A percentile compares a stretch with the other conserved stretches of the same genome.
phyloP scores from a whole-genome alignment of 495 filamentous ascomycete genomes.

The Aspergillus affinis region DNA sequence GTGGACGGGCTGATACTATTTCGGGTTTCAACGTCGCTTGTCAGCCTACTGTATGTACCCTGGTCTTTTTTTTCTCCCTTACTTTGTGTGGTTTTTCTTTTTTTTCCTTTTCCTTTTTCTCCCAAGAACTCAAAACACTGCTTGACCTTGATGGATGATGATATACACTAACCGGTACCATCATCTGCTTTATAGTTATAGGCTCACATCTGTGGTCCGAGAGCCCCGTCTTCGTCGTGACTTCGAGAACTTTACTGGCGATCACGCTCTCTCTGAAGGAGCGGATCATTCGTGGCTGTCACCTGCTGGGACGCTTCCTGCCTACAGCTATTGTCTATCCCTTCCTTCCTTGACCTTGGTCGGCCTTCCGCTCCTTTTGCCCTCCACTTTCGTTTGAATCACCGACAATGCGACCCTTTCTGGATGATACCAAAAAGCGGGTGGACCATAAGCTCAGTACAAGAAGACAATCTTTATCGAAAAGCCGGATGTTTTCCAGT shows the following conservation, averaged over 20 bases:
- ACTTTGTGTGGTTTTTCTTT: neutral
- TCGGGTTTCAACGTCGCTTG: slow-evolving; percentile 14
- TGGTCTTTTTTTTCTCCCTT: slow-evolving; percentile 12
- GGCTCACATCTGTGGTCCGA: too few species aligned
- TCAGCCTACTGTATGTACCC: slow-evolving; percentile 15
- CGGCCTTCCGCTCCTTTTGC: slow-evolving; percentile 7
- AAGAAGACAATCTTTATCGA: slow-evolving; percentile 34
- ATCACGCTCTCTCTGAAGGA: too few species aligned
- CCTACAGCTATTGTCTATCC: neutral
- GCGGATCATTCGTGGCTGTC: slow-evolving; percentile 7
- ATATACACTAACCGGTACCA: neutral
- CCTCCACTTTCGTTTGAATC: slow-evolving; percentile 9
- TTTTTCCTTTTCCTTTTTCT: slow-evolving; percentile 4
- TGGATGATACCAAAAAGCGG: slow-evolving; percentile 35
- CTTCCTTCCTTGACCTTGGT: slow-evolving; percentile 1
- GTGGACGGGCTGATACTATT: neutral
- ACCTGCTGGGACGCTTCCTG: slow-evolving; percentile 9
- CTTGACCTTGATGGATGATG: neutral
- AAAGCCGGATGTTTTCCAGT: slow-evolving; percentile 58
- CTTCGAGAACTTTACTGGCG: too few species aligned
- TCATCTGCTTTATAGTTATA: too few species aligned
- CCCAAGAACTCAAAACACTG: neutral
- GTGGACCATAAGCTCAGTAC: slow-evolving; percentile 33
- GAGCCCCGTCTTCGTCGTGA: too few species aligned
- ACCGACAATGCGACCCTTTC: slow-evolving; percentile 32